Percentiles rank a stretch among this genome's conserved stretches.
Conservation (phyloP, 2,329 filamentous ascomycete genomes). For the Metarhizium robertsii region DNA sequence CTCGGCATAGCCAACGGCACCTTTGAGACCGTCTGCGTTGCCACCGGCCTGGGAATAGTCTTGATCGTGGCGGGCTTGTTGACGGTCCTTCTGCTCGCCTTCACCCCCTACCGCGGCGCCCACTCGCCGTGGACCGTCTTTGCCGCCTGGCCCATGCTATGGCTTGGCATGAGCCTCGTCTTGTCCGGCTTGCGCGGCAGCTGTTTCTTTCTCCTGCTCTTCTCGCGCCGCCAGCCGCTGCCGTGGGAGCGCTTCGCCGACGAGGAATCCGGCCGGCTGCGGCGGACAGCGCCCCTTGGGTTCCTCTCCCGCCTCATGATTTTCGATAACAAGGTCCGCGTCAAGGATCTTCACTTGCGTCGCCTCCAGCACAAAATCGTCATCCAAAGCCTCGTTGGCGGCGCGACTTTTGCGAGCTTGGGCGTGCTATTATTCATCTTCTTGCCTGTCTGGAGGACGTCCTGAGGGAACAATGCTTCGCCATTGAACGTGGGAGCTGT, state of each 20-base stretch:
- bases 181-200: conserved; percentile 34
- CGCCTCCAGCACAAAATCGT: conserved; percentile 35
- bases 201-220: conserved; percentile 38
- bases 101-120: conserved; percentile 26
- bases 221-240: conserved; percentile 33
- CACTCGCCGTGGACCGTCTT: conserved; percentile 32
- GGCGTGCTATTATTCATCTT: conserved; percentile 32
- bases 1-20: conserved; percentile 44
- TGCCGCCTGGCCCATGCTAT: conserved; percentile 36
- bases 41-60: conserved; percentile 32
- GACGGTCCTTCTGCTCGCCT: conserved; percentile 28
- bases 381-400: conserved; percentile 29
- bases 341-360: conserved; percentile 33
- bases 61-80: conserved; percentile 30
- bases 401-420: conserved; percentile 25
- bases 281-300: conserved; percentile 17
- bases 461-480: too few relatives aligned
- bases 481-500: too few relatives aligned
- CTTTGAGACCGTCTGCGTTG: conserved; percentile 38
- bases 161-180: conserved; percentile 31
- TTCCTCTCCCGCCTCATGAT: conserved; percentile 32
- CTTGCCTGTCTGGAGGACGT: not conserved
- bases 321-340: conserved; percentile 35
- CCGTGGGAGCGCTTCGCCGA: conserved; percentile 40
- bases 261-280: conserved; percentile 13